Evolutionary conservation across 2,329 filamentous ascomycete species (phyloP).

Genomic region (Teratosphaeria epicoccoides): DNA sequence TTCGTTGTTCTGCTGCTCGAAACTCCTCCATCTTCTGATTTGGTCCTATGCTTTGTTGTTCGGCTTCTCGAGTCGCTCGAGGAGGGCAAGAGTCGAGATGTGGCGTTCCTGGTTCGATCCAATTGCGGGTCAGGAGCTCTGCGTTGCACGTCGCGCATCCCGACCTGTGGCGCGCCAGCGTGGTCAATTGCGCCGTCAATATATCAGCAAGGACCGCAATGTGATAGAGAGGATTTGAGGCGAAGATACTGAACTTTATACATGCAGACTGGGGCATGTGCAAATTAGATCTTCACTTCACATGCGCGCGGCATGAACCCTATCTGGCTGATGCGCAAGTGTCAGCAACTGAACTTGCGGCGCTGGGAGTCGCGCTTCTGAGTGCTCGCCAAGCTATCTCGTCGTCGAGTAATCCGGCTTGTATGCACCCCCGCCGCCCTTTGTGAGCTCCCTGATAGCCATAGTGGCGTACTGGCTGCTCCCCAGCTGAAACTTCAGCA

Average conservation of each 20-base stretch:
- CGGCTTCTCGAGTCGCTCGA: background rate
- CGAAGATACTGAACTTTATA: too few species aligned
- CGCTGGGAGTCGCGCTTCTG: background rate
- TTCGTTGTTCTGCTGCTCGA: background rate
- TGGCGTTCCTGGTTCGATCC: background rate
- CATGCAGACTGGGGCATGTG: background rate
- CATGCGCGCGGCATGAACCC: background rate
- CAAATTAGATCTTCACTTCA: background rate
- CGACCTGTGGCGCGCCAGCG: background rate
- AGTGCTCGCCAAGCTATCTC: background rate
- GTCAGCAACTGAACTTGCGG: background rate
- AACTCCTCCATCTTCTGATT: too few species aligned
- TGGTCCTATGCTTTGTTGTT: background rate
- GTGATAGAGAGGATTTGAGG: too few species aligned
- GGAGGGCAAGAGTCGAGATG: background rate
- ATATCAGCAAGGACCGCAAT: too few species aligned
- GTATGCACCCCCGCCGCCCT: constrained; percentile 50
- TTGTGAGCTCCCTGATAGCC: constrained; percentile 69
- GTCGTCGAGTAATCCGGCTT: constrained; percentile 47
- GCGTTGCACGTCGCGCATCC: background rate
- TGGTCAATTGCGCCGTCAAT: too few species aligned
- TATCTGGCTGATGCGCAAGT: background rate
- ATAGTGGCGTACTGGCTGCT: constrained; percentile 79
- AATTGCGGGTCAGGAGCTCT: background rate
- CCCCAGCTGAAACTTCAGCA: constrained; percentile 65